Percentiles rank a stretch among this genome's conserved stretches.
These are phyloP conservation scores for Teratosphaeria gauchensis DNA, from an alignment of 2,329 filamentous ascomycete genomes.

Conservation along the genomic window DNA sequence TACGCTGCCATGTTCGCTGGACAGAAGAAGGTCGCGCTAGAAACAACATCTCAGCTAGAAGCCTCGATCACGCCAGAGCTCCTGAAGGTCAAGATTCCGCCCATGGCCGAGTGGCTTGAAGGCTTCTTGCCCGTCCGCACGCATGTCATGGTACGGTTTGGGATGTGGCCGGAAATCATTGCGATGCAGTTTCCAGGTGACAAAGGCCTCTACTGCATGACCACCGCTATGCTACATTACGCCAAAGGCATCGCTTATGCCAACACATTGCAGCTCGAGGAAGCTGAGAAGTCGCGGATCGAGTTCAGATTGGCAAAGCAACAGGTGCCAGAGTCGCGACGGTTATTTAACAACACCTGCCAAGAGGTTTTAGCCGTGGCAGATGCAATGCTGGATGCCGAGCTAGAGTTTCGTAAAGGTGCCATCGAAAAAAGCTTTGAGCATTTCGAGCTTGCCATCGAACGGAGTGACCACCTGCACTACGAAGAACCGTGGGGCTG, in stretches of 20 bases:
- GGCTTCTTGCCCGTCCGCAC: conserved; percentile 57
- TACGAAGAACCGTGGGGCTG: conserved; percentile 70
- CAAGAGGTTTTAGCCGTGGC: conserved; percentile 53
- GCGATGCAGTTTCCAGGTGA: conserved; percentile 49
- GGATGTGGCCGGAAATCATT: conserved; percentile 58
- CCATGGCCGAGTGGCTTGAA: conserved; percentile 74
- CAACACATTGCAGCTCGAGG: conserved; percentile 43
- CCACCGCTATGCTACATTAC: conserved; percentile 59
- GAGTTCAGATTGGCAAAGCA: conserved; percentile 44
- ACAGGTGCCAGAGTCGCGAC: conserved; percentile 49
- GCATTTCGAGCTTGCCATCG: conserved; percentile 47
- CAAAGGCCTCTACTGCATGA: conserved; percentile 54
- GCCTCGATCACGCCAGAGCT: conserved; percentile 52
- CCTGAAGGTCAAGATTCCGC: conserved; percentile 54
- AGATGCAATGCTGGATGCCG: conserved; percentile 58
- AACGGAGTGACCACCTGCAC: conserved; percentile 50
- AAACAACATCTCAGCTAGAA: conserved; percentile 52
- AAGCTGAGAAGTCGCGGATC: conserved; percentile 44
- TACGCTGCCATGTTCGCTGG: conserved; percentile 73
- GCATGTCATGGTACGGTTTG: conserved; percentile 65
- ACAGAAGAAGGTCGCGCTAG: conserved; percentile 51
- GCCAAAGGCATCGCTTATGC: conserved; percentile 59
- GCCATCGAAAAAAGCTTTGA: conserved; percentile 31
- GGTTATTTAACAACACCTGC: conserved; percentile 60
- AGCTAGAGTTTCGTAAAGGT: conserved; percentile 50